Base-by-base conservation (phyloP, 495 filamentous ascomycete species). In the Astrothelium subdiscretum region DNA sequence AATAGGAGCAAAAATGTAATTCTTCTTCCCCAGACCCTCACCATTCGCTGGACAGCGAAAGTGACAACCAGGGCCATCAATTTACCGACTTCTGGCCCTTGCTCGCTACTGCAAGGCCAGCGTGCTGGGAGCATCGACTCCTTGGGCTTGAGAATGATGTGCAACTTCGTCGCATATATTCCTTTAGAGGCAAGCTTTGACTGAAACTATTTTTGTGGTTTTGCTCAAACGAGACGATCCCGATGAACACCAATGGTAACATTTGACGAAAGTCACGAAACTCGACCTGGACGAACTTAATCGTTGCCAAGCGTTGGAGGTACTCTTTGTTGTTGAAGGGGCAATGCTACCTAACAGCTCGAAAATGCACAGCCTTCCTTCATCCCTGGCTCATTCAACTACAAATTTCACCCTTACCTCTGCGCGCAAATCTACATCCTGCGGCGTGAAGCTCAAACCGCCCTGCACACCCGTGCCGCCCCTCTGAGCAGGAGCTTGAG, bases 101-200 rank as follows among this genome's bases (percentile, higher is more conserved):
- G 43, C 6, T 20, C n/a, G 3, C n/a, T 20, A 18, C n/a, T 48
- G n/a, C 20, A 4, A 22, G 20, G 6, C n/a, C 40, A 2, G 32
- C 22, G 2, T 29, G 29, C 3, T 63, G 38, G 15, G 10, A 6
- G 12, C 12, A 4, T 6, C 27, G 61, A 60, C 20, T 8, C 27
- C 32, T 60, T 66, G 3, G 64, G 62, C 12, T 59, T 57, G 35
- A 66, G 42, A 27, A 52, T 31, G 24, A 57, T 58, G 64, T 66
- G 64, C 10, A 54, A 29, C 1, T 62, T 64, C 24, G 62, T 61
- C 5, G 63, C 61, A 38, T 43, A 64, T 40, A 35, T 40, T 4
- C 64, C 64, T 18, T 18, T 48, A 5, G 20, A 18, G n/a, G 43
- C 8, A 48, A 18, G 43, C 6, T 22, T n/a, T n/a, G n/a, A n/a